phyloP scores from a whole-genome alignment of 352 stramenopile species.

The Blastocystis sp. region DNA sequence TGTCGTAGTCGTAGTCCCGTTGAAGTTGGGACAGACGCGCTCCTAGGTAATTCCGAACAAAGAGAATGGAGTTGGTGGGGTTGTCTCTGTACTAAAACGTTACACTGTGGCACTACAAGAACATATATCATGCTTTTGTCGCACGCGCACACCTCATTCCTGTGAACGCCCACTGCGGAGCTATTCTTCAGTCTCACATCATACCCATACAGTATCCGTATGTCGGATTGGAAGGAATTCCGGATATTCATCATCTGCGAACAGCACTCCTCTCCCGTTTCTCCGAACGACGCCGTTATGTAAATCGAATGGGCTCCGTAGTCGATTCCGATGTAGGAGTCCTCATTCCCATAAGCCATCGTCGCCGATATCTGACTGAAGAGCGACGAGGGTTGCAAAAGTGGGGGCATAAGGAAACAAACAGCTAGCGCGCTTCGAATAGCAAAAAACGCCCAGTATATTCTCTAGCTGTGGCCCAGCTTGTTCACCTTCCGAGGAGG shows the following conservation, averaged over 20 bases:
- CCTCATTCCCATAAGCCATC: too few relatives aligned
- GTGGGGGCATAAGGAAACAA: too few relatives aligned
- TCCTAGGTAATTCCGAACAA: conserved; percentile 1
- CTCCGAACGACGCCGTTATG: background rate
- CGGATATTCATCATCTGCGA: background rate
- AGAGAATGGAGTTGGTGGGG: background rate
- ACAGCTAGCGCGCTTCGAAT: too few relatives aligned
- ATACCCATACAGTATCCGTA: conserved; percentile 11
- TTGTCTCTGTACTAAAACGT: background rate
- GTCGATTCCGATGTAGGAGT: conserved; percentile 58
- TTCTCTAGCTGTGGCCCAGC: background rate
- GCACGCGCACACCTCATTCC: conserved; percentile 2
- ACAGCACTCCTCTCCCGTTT: background rate
- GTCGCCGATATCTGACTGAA: too few relatives aligned
- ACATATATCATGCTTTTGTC: conserved; percentile 8
- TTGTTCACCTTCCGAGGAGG: conserved; percentile 56
- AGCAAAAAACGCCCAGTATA: background rate
- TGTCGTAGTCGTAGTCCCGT: conserved; percentile 3
- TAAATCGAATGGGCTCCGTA: conserved; percentile 30
- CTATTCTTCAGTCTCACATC: background rate
- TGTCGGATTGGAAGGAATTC: background rate
- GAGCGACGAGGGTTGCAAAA: too few relatives aligned
- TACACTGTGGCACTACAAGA: background rate
- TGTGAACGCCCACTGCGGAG: background rate
- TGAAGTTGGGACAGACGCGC: background rate